Evolutionary conservation across 1,284 basidiomycete species (phyloP), one percentile per base, ranked within the genome.

Genomic region (Fomitopsis pinicola): DNA sequence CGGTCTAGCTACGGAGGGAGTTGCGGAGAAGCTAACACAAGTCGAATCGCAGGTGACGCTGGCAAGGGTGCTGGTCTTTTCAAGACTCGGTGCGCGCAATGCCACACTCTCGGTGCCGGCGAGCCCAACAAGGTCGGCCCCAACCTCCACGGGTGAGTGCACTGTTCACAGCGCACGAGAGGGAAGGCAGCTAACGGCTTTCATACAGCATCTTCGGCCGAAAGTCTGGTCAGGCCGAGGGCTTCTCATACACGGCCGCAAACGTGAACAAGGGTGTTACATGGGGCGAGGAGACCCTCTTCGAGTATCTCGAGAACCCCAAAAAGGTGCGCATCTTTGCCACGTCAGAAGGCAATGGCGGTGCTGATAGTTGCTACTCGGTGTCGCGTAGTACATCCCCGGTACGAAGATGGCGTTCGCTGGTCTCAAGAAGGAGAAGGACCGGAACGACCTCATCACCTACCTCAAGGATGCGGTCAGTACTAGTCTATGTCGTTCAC

Each of bases 341-440:
- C 60, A 67, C 67, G 67, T 69, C 66, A 66, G 56, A 33, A 17
- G 12, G n/a, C 9, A 30, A 40, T 35, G 22, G 40, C 17, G n/a
- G 30, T 30, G 33, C 5, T 42, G 53, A 52, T 22, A 35, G 44
- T 42, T 55, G 42, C 36, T 17, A 0, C 44, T 19, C 67, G 73
- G 68, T 61, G 57, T 59, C 36, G 55, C 63, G 4, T 63, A 92
- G 89, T 95, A 95, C 82, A 97, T 97, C 69, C 94, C 94, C 50
- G 95, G 95, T 59, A 97, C 95, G 63, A 97, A 97, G 84, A 97
- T 97, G 95, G 95, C 95, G 64, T 98, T 97, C 70, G 94, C 95
- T 67, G 95, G 95, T 71, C 80, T 98, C 75, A 97, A 97, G 89
- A 97, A 97, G 86, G 91, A 92, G 40, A 95, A 95, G 84, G 95